Percentiles rank a stretch among this genome's conserved stretches.
phyloP scores from a whole-genome alignment of 805 yeast species.

The Wickerhamomyces rabaulensis region DNA sequence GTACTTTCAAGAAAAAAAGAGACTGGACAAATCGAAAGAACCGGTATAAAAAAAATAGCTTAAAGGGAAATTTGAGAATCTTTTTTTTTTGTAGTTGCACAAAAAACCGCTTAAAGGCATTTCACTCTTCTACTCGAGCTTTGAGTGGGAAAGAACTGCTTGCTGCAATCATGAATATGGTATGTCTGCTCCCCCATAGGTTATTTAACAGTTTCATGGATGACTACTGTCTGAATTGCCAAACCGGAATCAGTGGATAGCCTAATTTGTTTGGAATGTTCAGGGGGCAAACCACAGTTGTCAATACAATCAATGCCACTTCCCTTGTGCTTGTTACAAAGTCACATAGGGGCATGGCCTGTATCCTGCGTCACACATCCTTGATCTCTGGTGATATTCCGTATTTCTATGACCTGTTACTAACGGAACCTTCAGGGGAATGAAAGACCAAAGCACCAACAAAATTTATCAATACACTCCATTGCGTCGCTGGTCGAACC shows the following conservation, averaged over 20 bases:
- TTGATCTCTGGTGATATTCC: not conserved
- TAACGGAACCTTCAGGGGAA: slow-evolving; percentile 8
- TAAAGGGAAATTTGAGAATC: not conserved
- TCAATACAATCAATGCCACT: not conserved
- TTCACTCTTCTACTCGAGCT: not conserved
- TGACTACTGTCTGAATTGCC: not conserved
- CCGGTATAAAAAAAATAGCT: not conserved
- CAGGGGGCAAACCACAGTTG: not conserved
- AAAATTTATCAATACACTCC: slow-evolving; percentile 29
- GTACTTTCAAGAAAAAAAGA: not conserved
- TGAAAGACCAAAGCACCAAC: slow-evolving; percentile 19
- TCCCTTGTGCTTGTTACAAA: not conserved
- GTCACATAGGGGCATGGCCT: not conserved
- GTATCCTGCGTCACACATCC: not conserved
- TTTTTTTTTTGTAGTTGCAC: not conserved
- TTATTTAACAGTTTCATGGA: not conserved
- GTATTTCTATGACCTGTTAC: not conserved
- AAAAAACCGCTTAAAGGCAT: not conserved
- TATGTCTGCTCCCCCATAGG: not conserved
- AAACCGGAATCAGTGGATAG: not conserved
- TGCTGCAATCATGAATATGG: not conserved
- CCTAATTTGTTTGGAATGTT: not conserved
- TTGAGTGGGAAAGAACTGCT: not conserved
- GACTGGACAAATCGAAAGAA: slow-evolving; percentile 1
- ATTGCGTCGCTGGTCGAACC: slow-evolving; percentile 44